Evolutionary conservation across 305 asterid species (phyloP).

Genomic region (Salvia sclarea): DNA sequence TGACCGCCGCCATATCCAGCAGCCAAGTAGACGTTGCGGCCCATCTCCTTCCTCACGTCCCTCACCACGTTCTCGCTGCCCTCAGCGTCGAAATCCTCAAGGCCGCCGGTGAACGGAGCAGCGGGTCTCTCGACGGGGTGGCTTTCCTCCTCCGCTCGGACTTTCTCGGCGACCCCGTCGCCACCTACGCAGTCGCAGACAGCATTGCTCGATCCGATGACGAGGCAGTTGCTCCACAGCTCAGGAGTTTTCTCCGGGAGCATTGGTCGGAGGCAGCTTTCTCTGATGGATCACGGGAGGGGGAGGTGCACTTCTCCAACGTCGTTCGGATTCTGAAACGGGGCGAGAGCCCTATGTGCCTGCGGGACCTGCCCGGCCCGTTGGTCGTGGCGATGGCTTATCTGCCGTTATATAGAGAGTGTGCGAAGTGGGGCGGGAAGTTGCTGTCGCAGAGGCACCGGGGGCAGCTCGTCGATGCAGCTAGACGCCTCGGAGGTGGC

Average conservation of each 20-base stretch:
- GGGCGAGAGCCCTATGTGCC: slow-evolving; percentile 66
- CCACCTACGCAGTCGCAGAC: slow-evolving; percentile 87
- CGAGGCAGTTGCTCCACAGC: slow-evolving; percentile 68
- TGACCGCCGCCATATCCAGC: slow-evolving; percentile 90
- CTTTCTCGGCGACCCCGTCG: slow-evolving; percentile 71
- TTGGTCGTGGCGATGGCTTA: slow-evolving; percentile 82
- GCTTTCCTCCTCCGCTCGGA: slow-evolving; percentile 84
- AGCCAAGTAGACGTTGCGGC: slow-evolving; percentile 76
- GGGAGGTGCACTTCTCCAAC: slow-evolving; percentile 66
- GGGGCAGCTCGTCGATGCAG: slow-evolving; percentile 84
- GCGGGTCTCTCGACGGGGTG: slow-evolving; percentile 89
- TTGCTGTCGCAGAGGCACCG: slow-evolving; percentile 74
- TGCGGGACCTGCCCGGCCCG: slow-evolving; percentile 78
- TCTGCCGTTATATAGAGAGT: slow-evolving; percentile 85
- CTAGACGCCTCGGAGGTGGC: slow-evolving; percentile 68
- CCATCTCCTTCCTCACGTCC: slow-evolving; percentile 86
- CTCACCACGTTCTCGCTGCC: slow-evolving; percentile 85
- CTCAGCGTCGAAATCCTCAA: slow-evolving; percentile 89
- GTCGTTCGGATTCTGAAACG: slow-evolving; percentile 54
- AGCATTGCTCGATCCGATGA: slow-evolving; percentile 76
- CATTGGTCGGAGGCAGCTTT: slow-evolving; percentile 87
- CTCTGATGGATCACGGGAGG: slow-evolving; percentile 54
- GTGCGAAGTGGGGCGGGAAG: slow-evolving; percentile 64
- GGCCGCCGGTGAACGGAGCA: slow-evolving; percentile 88
- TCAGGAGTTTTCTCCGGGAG: slow-evolving; percentile 59